Evolutionary conservation across 129 eudicot genomes (phyloP).

Genomic region (Silybum marianum): DNA sequence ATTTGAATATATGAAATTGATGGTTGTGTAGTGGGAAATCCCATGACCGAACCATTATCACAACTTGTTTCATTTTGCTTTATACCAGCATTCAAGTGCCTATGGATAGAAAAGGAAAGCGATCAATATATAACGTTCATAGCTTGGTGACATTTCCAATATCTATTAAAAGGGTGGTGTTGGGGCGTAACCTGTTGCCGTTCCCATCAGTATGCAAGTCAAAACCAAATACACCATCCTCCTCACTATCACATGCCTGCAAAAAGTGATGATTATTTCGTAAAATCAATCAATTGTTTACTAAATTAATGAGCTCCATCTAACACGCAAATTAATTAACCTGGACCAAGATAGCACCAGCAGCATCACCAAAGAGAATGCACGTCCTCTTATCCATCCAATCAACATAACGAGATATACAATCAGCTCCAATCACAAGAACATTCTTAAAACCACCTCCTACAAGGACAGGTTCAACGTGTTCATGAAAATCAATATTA

Average conservation of each 20-base stretch:
- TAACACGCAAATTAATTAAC: slow-evolving; percentile 20
- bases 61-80: slow-evolving; percentile 34
- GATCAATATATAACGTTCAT: neutral
- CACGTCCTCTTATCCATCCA: slow-evolving; percentile 84
- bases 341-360: slow-evolving; percentile 83
- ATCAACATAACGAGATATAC: slow-evolving; percentile 70
- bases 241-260: slow-evolving; percentile 75
- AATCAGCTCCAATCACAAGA: slow-evolving; percentile 86
- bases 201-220: slow-evolving; percentile 84
- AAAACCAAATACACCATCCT: slow-evolving; percentile 76
- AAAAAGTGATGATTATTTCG: neutral
- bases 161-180: neutral
- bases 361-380: slow-evolving; percentile 92
- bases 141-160: neutral
- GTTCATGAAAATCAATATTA: slow-evolving; percentile 4
- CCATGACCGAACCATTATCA: slow-evolving; percentile 43
- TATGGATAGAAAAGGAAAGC: slow-evolving; percentile 18
- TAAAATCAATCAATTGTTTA: neutral
- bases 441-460: slow-evolving; percentile 55
- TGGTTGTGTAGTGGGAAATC: slow-evolving; percentile 47
- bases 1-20: slow-evolving; percentile 63
- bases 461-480: neutral
- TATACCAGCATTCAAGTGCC: slow-evolving; percentile 60
- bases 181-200: slow-evolving; percentile 52
- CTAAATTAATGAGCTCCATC: neutral